A percentile compares a stretch with the other conserved stretches of the same genome.
Evolutionary conservation across 495 filamentous ascomycete species (phyloP).

Genomic region (Neurospora hispaniola): DNA sequence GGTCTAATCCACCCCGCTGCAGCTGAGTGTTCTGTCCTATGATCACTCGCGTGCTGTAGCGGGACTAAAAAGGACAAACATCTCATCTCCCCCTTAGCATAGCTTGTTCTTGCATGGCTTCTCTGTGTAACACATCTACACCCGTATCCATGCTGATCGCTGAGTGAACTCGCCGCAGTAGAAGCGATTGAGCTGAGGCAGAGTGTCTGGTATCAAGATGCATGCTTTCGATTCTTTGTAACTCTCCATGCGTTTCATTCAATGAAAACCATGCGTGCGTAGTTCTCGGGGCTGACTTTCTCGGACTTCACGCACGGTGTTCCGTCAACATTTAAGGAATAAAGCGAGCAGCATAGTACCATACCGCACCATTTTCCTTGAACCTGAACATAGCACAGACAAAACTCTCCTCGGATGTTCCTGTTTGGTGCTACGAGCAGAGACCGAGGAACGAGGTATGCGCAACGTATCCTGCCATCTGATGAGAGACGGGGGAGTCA

Average conservation of each 20-base stretch:
- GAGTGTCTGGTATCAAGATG: background rate
- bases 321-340: background rate
- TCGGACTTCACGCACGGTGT: background rate
- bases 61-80: conserved; percentile 54
- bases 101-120: background rate
- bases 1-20: conserved; percentile 51
- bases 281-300: background rate
- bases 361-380: background rate
- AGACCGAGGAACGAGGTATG: background rate
- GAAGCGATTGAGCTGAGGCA: background rate
- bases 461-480: background rate
- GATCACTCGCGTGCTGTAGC: conserved; percentile 34
- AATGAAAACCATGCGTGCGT: background rate
- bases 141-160: background rate
- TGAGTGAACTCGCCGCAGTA: background rate
- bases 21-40: conserved; percentile 12
- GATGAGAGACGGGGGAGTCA: background rate
- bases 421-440: background rate
- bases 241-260: background rate
- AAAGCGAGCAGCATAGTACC: background rate
- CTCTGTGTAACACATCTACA: background rate
- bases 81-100: conserved; percentile 3
- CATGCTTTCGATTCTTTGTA: background rate
- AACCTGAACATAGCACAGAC: background rate
- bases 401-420: background rate